These are phyloP conservation scores for Rhizopogon sp. DNA, from an alignment of 768 basidiomycete genomes.

Conservation along the genomic window DNA sequence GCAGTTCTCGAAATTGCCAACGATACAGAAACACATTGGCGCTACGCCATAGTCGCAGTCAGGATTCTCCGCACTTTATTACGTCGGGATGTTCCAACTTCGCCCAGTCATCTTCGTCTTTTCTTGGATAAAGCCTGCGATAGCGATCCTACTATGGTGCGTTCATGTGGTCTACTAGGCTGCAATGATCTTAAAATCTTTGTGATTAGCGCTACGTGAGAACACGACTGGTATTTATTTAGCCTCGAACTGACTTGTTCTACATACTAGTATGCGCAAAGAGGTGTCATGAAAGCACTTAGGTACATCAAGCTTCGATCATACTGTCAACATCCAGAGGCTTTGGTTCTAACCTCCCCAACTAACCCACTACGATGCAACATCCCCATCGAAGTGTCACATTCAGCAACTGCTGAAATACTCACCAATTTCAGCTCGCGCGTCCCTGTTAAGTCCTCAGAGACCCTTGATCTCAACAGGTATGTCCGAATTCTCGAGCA, in stretches of 20 bases:
- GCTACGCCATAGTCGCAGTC: constrained; percentile 67
- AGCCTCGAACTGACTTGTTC: neutral
- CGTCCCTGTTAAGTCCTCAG: constrained; percentile 17
- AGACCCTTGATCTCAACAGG: neutral
- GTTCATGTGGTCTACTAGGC: constrained; percentile 16
- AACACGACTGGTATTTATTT: constrained; percentile 1
- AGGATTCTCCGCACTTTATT: constrained; percentile 65
- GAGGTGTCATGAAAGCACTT: constrained; percentile 72
- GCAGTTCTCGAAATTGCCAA: constrained; percentile 47
- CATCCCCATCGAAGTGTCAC: constrained; percentile 45
- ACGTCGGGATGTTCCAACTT: constrained; percentile 55
- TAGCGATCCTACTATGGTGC: constrained; percentile 62
- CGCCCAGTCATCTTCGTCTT: constrained; percentile 44
- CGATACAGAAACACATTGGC: constrained; percentile 69
- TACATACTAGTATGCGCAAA: constrained; percentile 53
- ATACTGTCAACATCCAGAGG: constrained; percentile 47
- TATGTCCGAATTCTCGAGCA: neutral
- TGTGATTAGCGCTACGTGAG: constrained; percentile 53
- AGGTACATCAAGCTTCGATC: constrained; percentile 82
- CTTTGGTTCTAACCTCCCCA: constrained; percentile 56
- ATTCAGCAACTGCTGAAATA: constrained; percentile 49
- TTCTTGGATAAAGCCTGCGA: constrained; percentile 59
- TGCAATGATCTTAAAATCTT: constrained; percentile 3
- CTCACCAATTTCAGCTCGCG: constrained; percentile 49
- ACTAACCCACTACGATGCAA: constrained; percentile 62